These are phyloP conservation scores for Vigna radiata DNA, from an alignment of 306 rosid genomes.

Conservation along the genomic window DNA sequence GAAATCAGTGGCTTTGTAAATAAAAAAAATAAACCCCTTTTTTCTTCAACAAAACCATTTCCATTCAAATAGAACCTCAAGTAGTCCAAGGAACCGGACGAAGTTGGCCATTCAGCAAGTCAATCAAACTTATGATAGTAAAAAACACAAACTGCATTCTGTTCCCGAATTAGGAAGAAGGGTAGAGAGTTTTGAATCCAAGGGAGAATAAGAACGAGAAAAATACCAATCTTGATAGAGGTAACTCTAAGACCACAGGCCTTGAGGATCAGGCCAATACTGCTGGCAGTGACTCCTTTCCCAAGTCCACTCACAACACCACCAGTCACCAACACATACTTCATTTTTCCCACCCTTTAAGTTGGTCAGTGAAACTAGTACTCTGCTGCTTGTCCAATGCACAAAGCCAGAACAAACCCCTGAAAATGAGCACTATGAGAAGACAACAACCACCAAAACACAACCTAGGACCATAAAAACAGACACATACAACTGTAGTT, in stretches of 20 bases:
- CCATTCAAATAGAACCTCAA: constrained; percentile 27
- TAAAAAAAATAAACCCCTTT: neutral
- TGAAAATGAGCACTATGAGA: constrained; percentile 35
- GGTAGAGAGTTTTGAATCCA: constrained; percentile 5
- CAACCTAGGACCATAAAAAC: constrained; percentile 35
- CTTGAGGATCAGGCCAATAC: constrained; percentile 77
- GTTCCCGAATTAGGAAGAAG: neutral
- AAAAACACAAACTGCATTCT: constrained; percentile 19
- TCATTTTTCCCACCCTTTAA: constrained; percentile 53
- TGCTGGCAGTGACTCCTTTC: constrained; percentile 92
- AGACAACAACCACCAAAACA: constrained; percentile 36
- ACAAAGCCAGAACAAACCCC: constrained; percentile 47
- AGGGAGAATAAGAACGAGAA: constrained; percentile 13
- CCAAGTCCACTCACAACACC: constrained; percentile 97
- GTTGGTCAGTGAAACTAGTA: constrained; percentile 33
- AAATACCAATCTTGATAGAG: constrained; percentile 86
- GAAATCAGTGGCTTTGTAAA: neutral
- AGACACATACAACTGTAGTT: constrained; percentile 17
- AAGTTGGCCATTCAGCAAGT: constrained; percentile 28
- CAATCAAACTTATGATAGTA: constrained; percentile 28
- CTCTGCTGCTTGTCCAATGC: constrained; percentile 56
- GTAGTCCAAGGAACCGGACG: neutral
- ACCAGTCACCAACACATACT: constrained; percentile 91
- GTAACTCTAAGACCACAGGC: constrained; percentile 92
- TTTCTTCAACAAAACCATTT: constrained; percentile 24